Evolutionary conservation across 768 basidiomycete species (phyloP).

Genomic region (Mrakia gelida): DNA sequence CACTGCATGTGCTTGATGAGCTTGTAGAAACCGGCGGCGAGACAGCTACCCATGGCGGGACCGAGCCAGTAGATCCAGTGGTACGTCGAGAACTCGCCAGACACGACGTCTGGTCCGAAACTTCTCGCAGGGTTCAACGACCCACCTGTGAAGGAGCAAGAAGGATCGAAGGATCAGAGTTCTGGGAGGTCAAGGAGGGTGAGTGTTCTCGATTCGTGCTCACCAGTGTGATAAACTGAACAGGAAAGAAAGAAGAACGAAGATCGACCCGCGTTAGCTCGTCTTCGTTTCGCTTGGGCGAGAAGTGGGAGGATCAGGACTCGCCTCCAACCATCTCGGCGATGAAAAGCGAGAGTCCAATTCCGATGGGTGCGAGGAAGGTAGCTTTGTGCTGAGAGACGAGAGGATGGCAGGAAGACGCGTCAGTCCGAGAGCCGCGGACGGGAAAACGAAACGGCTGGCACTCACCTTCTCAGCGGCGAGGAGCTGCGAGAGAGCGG

Average conservation of each 20-base stretch:
- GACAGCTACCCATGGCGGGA: background rate
- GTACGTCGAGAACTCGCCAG: background rate
- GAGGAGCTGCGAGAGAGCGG: background rate
- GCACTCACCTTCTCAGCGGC: constrained; percentile 21
- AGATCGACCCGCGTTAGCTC: background rate
- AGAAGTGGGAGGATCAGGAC: too few relatives aligned
- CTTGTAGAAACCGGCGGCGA: constrained; percentile 17
- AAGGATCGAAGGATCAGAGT: background rate
- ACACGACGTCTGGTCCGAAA: constrained; percentile 25
- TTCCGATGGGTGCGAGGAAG: constrained; percentile 49
- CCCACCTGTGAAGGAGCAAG: background rate
- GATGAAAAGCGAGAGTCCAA: constrained; percentile 44
- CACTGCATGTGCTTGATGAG: constrained; percentile 8
- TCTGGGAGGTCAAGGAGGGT: background rate
- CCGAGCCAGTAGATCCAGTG: constrained; percentile 33
- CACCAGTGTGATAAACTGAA: background rate
- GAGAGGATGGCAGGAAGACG: background rate
- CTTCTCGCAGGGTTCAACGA: constrained; percentile 17
- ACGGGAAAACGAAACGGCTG: too few relatives aligned
- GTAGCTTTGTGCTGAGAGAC: constrained; percentile 44
- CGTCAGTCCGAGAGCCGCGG: background rate
- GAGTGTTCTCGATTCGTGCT: background rate
- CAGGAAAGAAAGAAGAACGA: background rate
- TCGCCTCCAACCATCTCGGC: constrained; percentile 31
- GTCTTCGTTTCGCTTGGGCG: too few relatives aligned